Evolutionary conservation across 768 basidiomycete species (phyloP).

Genomic region (Hygrophoropsis aurantiaca): DNA sequence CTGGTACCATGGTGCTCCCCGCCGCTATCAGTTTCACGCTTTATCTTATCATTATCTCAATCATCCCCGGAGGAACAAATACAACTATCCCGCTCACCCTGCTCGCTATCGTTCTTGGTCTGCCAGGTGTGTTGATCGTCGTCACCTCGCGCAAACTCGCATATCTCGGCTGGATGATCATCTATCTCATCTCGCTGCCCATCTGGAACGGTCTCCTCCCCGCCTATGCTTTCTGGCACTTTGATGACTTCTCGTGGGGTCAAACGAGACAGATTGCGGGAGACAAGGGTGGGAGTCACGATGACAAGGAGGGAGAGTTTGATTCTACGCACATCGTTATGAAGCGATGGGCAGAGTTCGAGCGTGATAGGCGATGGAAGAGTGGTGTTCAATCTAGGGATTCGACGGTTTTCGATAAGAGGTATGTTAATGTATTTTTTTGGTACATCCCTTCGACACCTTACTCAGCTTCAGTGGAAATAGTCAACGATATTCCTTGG

Average conservation of each 20-base stretch:
- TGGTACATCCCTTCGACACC: conserved; percentile 11
- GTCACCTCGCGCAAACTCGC: conserved; percentile 92
- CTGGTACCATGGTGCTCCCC: conserved; percentile 93
- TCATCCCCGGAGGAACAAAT: conserved; percentile 76
- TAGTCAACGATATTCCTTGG: conserved; percentile 68
- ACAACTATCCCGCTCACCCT: conserved; percentile 90
- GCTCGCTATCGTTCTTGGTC: conserved; percentile 91
- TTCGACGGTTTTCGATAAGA: conserved; percentile 65
- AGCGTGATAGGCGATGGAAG: conserved; percentile 93
- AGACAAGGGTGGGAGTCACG: conserved; percentile 69
- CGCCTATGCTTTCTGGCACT: conserved; percentile 98
- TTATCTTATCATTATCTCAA: conserved; percentile 86
- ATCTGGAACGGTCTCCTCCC: conserved; percentile 98
- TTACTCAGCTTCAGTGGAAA: conserved; percentile 31
- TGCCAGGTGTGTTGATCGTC: conserved; percentile 94
- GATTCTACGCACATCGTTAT: conserved; percentile 96
- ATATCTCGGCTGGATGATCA: conserved; percentile 96
- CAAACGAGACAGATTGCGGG: conserved; percentile 85
- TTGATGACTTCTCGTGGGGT: conserved; percentile 99
- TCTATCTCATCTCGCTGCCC: conserved; percentile 90
- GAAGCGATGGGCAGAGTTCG: conserved; percentile 99
- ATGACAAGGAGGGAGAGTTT: conserved; percentile 96
- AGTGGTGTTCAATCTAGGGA: conserved; percentile 82
- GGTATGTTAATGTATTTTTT: conserved; percentile 45
- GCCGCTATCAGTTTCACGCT: conserved; percentile 97